A percentile compares a stretch with the other conserved stretches of the same genome.
Evolutionary conservation across 208 protist species (phyloP).

Genomic region (Acanthamoeba triangularis): DNA sequence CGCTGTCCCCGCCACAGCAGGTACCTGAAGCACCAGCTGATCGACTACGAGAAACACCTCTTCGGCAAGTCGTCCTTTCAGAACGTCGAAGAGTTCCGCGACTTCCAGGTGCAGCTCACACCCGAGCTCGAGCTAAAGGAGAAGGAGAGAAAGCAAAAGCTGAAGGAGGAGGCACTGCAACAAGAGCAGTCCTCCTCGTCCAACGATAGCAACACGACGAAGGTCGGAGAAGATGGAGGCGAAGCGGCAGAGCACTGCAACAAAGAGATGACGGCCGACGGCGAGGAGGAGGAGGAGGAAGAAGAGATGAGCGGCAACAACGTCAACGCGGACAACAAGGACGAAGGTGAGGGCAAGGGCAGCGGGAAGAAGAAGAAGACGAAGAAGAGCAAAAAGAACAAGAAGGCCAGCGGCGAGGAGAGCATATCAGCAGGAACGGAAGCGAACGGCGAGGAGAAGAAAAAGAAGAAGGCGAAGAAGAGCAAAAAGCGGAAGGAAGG

Average conservation of each 20-base stretch:
- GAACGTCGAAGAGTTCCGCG: slow-evolving; percentile 39
- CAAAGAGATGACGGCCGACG: not conserved
- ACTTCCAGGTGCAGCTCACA: not conserved
- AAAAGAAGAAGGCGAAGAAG: not conserved
- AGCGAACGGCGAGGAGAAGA: not conserved
- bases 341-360: not conserved
- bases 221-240: not conserved
- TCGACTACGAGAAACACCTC: slow-evolving; percentile 51
- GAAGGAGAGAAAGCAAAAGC: slow-evolving; percentile 26
- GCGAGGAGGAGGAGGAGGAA: not conserved
- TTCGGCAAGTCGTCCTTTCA: slow-evolving; percentile 32
- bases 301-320: not conserved
- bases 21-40: slow-evolving; percentile 56
- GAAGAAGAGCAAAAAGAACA: not conserved
- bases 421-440: too few species aligned
- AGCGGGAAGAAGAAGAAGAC: not conserved
- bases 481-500: not conserved
- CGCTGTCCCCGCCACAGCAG: not conserved
- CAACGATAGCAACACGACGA: not conserved
- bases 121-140: not conserved
- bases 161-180: not conserved
- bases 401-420: not conserved
- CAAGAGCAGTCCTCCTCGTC: not conserved
- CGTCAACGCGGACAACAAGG: not conserved
- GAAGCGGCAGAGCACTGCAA: not conserved